Base-by-base conservation (phyloP, 2,329 filamentous ascomycete genomes). In the Penicillium griseofulvum region DNA sequence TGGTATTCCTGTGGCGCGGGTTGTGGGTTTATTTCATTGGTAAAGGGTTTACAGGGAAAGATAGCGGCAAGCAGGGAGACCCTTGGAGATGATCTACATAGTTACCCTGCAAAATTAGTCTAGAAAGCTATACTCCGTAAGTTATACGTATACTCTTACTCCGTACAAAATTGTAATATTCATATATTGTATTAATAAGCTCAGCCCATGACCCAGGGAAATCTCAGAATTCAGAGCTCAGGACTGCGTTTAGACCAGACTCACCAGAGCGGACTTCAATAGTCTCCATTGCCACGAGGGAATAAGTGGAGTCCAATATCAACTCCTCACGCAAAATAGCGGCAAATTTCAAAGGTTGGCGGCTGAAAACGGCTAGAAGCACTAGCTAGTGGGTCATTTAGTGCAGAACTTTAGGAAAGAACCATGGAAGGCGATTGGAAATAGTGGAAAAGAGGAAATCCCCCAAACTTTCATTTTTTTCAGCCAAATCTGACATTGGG, bases 321-420 rank as follows among this genome's bases (percentile, higher is more conserved):
- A 29, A 45, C 14, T 47, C 12, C 48, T 50, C 28, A 33, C 16
- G 2, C 29, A 31, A 31, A 31, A 29, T 10, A 29, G 31, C 31
- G 31, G 31, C 16, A 24, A 24, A 39, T 17, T 22, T 2, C 22
- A 22, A 22, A 22, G 22, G 4, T 22, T 34, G 16, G 59, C 57
- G 56, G 59, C 49, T 59, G 61, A 60, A 60, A 61, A 61, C 54
- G 55, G 59, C 61, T 68, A 69, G 55, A 63, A 60, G 44, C 59
- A 68, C 62, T 68, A 69, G 65, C 55, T 24, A 34, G 66, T 68
- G 67, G 67, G 63, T 59, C 63, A 41, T 42, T 38, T 42, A 44
- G 48, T 43, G 52, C 33, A 55, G 50, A 56, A 56, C 45, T 59
- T 61, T 53, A 56, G 59, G 59, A 61, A 60, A 57, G 59, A 55